A percentile compares a stretch with the other conserved stretches of the same genome.
phyloP scores from a whole-genome alignment of 345 rosid genomes.

The Syzygium oleosum region DNA sequence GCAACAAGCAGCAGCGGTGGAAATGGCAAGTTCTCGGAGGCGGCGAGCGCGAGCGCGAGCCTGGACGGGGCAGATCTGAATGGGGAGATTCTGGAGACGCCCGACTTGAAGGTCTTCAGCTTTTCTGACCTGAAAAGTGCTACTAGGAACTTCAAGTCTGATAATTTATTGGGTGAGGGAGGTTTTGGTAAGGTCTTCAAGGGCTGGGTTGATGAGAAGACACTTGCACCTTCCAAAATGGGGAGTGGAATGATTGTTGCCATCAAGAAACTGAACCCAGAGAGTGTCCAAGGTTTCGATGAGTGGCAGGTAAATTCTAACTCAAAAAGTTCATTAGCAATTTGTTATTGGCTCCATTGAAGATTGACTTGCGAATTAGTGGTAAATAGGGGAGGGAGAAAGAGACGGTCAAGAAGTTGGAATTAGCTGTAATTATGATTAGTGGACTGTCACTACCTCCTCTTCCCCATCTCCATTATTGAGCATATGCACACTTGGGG shows the following conservation, averaged over 20 bases:
- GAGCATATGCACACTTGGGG: neutral
- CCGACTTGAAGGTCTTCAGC: conserved; percentile 40
- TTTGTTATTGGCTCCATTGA: neutral
- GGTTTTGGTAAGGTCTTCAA: conserved; percentile 78
- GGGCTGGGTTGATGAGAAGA: conserved; percentile 72
- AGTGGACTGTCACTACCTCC: neutral
- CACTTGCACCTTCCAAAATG: conserved; percentile 43
- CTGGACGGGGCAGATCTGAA: neutral
- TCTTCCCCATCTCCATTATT: neutral
- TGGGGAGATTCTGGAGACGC: conserved; percentile 25
- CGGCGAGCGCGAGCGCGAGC: neutral
- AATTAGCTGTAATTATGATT: neutral
- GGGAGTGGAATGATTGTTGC: conserved; percentile 64
- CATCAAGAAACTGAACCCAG: conserved; percentile 62
- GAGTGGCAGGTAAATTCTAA: conserved; percentile 60
- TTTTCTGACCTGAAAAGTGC: conserved; percentile 56
- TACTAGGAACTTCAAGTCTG: conserved; percentile 52
- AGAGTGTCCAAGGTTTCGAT: conserved; percentile 59
- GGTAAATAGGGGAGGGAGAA: neutral
- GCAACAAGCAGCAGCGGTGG: neutral
- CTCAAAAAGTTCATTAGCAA: neutral
- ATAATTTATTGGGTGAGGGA: conserved; percentile 69
- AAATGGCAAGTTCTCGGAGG: neutral
- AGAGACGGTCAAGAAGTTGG: neutral
- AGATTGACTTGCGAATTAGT: neutral